These are phyloP conservation scores for Colletotrichum cereale DNA, from an alignment of 2,329 filamentous ascomycete species.

Conservation along the genomic window DNA sequence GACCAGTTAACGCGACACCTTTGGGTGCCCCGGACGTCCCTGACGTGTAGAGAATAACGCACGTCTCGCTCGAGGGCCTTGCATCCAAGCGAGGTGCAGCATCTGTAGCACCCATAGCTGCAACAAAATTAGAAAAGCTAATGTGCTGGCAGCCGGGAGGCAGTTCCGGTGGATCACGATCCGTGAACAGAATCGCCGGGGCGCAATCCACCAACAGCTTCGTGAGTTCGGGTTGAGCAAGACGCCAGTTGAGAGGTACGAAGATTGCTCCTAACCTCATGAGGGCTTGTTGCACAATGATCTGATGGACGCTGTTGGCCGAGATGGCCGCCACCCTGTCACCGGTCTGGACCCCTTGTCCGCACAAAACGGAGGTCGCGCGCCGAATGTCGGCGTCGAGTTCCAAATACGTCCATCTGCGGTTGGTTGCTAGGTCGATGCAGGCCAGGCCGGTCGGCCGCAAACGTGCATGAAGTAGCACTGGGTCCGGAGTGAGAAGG, in stretches of 20 bases:
- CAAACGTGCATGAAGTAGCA: constrained; percentile 36
- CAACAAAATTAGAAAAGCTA: neutral
- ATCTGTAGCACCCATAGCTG: constrained; percentile 14
- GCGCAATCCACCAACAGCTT: constrained; percentile 26
- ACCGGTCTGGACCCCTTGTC: constrained; percentile 19
- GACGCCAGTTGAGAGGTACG: constrained; percentile 38
- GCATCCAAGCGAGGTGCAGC: constrained; percentile 1
- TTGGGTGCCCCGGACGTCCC: constrained; percentile 33
- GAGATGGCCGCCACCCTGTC: constrained; percentile 31
- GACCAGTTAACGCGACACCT: constrained; percentile 21
- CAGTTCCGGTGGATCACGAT: constrained; percentile 20
- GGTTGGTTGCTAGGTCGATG: constrained; percentile 35
- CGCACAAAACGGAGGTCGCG: constrained; percentile 21
- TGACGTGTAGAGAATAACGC: constrained; percentile 34
- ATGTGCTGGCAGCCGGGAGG: constrained; percentile 27
- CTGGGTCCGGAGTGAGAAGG: constrained; percentile 23
- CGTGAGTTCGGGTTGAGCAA: constrained; percentile 34
- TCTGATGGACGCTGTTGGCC: constrained; percentile 35
- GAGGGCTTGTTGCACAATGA: constrained; percentile 37
- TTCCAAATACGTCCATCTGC: constrained; percentile 37
- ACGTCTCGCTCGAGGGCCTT: constrained; percentile 16
- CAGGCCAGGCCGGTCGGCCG: constrained; percentile 36
- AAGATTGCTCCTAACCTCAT: constrained; percentile 28
- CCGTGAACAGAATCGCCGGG: constrained; percentile 25
- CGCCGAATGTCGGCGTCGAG: constrained; percentile 36